Evolutionary conservation across 2,329 filamentous ascomycete genomes (phyloP).

Genomic region (Hymenoscyphus scutula): DNA sequence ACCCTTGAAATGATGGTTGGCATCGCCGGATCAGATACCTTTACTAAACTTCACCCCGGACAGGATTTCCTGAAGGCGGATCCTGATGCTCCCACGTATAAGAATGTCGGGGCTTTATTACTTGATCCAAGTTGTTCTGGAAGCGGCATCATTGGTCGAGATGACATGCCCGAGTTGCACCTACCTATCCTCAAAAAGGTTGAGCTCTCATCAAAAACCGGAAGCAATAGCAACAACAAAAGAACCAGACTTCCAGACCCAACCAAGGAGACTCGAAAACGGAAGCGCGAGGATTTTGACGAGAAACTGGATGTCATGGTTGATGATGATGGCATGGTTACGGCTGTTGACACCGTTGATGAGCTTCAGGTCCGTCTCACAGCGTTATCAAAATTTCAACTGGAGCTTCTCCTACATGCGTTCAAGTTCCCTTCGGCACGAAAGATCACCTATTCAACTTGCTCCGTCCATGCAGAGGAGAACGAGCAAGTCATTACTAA

Average conservation of each 20-base stretch:
- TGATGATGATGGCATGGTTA: conserved; percentile 57
- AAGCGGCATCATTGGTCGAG: conserved; percentile 87
- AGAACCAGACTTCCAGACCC: conserved; percentile 21
- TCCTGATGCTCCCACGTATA: conserved; percentile 59
- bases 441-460: conserved; percentile 89
- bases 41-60: conserved; percentile 67
- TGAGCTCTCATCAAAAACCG: conserved; percentile 32
- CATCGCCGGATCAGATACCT: conserved; percentile 65
- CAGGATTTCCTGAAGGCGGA: conserved; percentile 81
- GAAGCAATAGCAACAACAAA: conserved; percentile 23
- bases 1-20: conserved; percentile 83
- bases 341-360: conserved; percentile 50
- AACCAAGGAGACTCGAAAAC: conserved; percentile 29
- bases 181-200: conserved; percentile 46
- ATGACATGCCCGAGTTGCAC: conserved; percentile 69
- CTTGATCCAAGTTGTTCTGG: conserved; percentile 95
- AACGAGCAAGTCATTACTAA: conserved; percentile 82
- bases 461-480: conserved; percentile 81
- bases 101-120: conserved; percentile 74
- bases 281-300: conserved; percentile 33
- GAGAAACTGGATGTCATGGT: conserved; percentile 39
- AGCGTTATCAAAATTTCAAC: conserved; percentile 78
- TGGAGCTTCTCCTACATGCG: conserved; percentile 78
- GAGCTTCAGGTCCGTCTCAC: conserved; percentile 63
- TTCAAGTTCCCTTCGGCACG: conserved; percentile 73